Evolutionary conservation across 2,329 filamentous ascomycete species (phyloP).

Genomic region (Rutstroemia sp.): DNA sequence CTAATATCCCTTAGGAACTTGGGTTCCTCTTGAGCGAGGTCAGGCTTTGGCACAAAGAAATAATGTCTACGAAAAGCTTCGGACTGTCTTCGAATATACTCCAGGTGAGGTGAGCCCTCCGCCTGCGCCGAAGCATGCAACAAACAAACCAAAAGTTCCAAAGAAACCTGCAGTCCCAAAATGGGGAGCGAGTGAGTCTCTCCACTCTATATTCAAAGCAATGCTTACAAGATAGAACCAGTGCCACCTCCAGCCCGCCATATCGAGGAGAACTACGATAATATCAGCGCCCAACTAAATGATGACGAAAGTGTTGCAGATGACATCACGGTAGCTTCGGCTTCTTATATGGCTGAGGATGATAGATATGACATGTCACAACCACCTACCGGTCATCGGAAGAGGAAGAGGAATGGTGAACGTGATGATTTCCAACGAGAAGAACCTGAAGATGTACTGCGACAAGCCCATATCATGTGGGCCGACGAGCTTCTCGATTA

Average conservation of each 20-base stretch:
- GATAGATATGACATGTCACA: conserved; percentile 67
- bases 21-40: conserved; percentile 83
- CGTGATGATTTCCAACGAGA: conserved; percentile 53
- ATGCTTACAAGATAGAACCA: conserved; percentile 29
- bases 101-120: conserved; percentile 83
- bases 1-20: conserved; percentile 59
- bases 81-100: conserved; percentile 82
- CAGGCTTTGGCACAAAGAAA: conserved; percentile 80
- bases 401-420: conserved; percentile 61
- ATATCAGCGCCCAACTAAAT: conserved; percentile 51
- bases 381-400: conserved; percentile 53
- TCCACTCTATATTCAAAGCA: conserved; percentile 11
- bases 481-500: conserved; percentile 93
- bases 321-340: conserved; percentile 74
- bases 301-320: conserved; percentile 73
- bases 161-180: conserved; percentile 60
- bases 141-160: conserved; percentile 74
- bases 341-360: conserved; percentile 79
- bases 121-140: conserved; percentile 86
- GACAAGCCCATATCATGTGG: conserved; percentile 84
- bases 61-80: conserved; percentile 74
- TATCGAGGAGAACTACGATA: conserved; percentile 59
- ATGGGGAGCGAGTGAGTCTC: conserved; percentile 40
- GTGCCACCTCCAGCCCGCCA: conserved; percentile 31
- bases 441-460: conserved; percentile 49